Conservation (phyloP, 495 filamentous ascomycete species). For the Astrocystis sublimbata region DNA sequence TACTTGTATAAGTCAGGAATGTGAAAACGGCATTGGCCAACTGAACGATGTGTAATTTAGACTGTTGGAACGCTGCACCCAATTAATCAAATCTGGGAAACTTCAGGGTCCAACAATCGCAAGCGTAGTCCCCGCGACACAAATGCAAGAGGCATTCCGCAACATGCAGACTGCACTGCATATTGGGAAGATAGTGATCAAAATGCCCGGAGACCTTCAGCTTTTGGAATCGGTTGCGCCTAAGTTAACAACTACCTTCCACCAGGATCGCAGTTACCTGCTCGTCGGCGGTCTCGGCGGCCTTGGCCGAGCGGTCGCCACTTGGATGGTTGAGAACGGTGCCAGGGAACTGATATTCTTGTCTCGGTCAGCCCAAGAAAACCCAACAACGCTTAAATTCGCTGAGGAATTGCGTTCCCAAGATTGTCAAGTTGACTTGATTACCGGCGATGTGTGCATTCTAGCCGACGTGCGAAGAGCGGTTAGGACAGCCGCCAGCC, state of each 20-base stretch:
- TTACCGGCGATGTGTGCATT: conserved; percentile 52
- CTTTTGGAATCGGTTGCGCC: neutral
- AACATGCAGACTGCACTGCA: conserved; percentile 1
- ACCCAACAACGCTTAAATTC: neutral
- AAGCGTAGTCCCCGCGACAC: neutral
- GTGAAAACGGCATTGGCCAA: no score
- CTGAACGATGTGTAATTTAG: neutral
- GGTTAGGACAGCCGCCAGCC: conserved; percentile 35
- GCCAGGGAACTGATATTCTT: conserved; percentile 31
- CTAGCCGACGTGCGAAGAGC: conserved; percentile 60
- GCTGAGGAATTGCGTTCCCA: conserved; percentile 8
- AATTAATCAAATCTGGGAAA: neutral
- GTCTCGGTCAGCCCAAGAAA: conserved; percentile 6
- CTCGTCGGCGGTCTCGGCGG: conserved; percentile 36
- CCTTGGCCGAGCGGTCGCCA: conserved; percentile 26
- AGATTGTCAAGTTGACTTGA: conserved; percentile 32
- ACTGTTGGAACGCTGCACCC: neutral
- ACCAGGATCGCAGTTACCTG: conserved; percentile 26
- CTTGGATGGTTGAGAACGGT: conserved; percentile 28
- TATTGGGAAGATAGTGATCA: conserved; percentile 1
- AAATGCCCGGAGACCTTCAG: neutral
- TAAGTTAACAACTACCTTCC: neutral
- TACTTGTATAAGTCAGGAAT: neutral
- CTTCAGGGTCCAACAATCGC: conserved; percentile 1
- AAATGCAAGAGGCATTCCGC: conserved; percentile 6